Percentiles rank a stretch among this genome's conserved stretches.
Conservation (phyloP, 202 grass and related monocot genomes). For the Eragrostis tef region DNA sequence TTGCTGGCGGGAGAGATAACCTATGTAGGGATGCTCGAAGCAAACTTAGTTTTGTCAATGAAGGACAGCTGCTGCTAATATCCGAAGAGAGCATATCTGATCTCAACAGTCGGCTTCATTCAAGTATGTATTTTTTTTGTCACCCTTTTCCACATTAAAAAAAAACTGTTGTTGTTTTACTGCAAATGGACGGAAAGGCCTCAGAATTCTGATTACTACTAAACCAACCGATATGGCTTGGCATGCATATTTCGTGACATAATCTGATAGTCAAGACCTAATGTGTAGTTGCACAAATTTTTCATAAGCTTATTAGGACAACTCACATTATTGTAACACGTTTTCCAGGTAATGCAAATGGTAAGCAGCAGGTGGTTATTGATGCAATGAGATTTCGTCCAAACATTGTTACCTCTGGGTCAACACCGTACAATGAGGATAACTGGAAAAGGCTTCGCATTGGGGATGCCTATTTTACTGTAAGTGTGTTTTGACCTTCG, state of each 20-base stretch:
- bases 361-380: constrained; percentile 47
- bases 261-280: not conserved
- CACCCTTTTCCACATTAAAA: not conserved
- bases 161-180: not conserved
- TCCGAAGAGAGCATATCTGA: constrained; percentile 78
- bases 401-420: constrained; percentile 89
- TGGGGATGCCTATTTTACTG: constrained; percentile 77
- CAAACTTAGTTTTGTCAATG: constrained; percentile 85
- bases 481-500: constrained; percentile 43
- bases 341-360: constrained; percentile 43
- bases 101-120: constrained; percentile 73
- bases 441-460: constrained; percentile 77
- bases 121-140: constrained; percentile 53
- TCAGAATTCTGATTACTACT: constrained; percentile 10
- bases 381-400: constrained; percentile 81
- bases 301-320: constrained; percentile 12
- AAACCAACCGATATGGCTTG: not conserved
- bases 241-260: not conserved
- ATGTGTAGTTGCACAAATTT: constrained; percentile 6
- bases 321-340: not conserved
- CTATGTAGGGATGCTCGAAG: constrained; percentile 75
- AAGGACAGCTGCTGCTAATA: constrained; percentile 83
- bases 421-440: constrained; percentile 77
- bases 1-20: constrained; percentile 34
- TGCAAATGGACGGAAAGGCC: not conserved